Evolutionary conservation across 2,329 filamentous ascomycete species (phyloP), one percentile per base, ranked within the genome.

Genomic region (Aspergillus carbonarius): DNA sequence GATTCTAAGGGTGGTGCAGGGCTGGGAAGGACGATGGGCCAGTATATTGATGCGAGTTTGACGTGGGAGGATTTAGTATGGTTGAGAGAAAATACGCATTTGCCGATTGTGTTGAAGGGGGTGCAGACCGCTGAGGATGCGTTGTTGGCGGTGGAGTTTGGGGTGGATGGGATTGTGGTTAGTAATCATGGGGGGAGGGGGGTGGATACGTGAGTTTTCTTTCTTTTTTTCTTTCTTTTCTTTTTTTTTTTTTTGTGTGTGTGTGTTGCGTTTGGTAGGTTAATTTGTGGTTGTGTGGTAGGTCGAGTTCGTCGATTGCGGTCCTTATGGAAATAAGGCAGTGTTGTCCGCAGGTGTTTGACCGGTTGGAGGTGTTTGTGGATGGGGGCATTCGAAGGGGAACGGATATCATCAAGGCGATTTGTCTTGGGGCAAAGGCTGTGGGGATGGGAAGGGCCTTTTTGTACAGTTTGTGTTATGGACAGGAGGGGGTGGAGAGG

Each of bases 121-220:
- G 77, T 86, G 3, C 83, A 85, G 75, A 80, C 76, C 37, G 82
- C 82, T 0, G 82, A 82, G 23, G 83, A 87, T 66, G 83, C 84
- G 0, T 74, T 76, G 13, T 65, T 77, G 35, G 83, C 84, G 0
- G 76, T 81, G 55, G 70, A 80, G 49, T 71, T 76, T 56, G 82
- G 82, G 0, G 74, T 82, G 53, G 78, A 84, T 56, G 83, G 83
- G 3, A 82, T 86, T 50, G 70, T 85, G 59, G 64, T 87, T 30
- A 83, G 80, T 60, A 87, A 86, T 61, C 84, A 86, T 57, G 84
- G 84, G 20, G 84, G 84, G 3, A 74, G 84, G 27, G 81, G 82
- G 1, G 73, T 84, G 1, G 83, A 86, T 55, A 82, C 81, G 23
- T 48, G 44, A 48, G 44, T 48, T 17, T 3, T 32, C 8, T 47